Percentiles rank a stretch among this genome's conserved stretches.
Conservation (phyloP, 1,284 basidiomycete genomes). For the Puccinia horiana region DNA sequence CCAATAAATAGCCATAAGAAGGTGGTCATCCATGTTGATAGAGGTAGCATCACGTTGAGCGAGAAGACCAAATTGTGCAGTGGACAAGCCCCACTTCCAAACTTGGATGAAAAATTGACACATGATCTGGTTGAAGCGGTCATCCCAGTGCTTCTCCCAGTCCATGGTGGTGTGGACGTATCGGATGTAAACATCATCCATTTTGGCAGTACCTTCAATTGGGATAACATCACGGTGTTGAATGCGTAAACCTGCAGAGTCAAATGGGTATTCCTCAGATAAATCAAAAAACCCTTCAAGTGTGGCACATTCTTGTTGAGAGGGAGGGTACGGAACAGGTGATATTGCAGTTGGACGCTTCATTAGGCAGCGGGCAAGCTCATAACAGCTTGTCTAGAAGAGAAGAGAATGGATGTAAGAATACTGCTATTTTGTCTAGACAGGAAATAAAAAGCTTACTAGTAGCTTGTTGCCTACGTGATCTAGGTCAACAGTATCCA, state of each 20-base stretch:
- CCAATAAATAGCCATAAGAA: slow-evolving; percentile 30
- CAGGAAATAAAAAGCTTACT: neutral
- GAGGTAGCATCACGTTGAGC: slow-evolving; percentile 7
- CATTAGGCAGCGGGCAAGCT: slow-evolving; percentile 24
- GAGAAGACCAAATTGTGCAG: neutral
- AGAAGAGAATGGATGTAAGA: neutral
- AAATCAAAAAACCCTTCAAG: slow-evolving; percentile 32
- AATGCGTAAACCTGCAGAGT: slow-evolving; percentile 12
- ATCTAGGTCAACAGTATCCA: neutral
- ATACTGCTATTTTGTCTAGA: neutral
- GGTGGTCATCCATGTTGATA: slow-evolving; percentile 4
- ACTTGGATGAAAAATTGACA: slow-evolving; percentile 43
- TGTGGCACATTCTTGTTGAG: neutral
- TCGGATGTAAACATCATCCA: slow-evolving; percentile 29
- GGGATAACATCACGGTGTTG: slow-evolving; percentile 15
- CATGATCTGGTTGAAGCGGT: slow-evolving; percentile 39
- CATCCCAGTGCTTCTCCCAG: slow-evolving; percentile 31
- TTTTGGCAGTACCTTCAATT: slow-evolving; percentile 23
- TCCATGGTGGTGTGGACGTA: slow-evolving; percentile 37
- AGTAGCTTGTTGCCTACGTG: neutral
- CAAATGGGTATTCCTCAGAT: neutral
- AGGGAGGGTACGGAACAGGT: slow-evolving; percentile 18
- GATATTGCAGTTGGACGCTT: slow-evolving; percentile 20
- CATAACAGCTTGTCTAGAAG: slow-evolving; percentile 22
- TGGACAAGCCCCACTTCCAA: slow-evolving; percentile 42